Evolutionary conservation across 1,284 basidiomycete species (phyloP), one percentile per base, ranked within the genome.

Genomic region (Kalmanozyma brasiliensis): DNA sequence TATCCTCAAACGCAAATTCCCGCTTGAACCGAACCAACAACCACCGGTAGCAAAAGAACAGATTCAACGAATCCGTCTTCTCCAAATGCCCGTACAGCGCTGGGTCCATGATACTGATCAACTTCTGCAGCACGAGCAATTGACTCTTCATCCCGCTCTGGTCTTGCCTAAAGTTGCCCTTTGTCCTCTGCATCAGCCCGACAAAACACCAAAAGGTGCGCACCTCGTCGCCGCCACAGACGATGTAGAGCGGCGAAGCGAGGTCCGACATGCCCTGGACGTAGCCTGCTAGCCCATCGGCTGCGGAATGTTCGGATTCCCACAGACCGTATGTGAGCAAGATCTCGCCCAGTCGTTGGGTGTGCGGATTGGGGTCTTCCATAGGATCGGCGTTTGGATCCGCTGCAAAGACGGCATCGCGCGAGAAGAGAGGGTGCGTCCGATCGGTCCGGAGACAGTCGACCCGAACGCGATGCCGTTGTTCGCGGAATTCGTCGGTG

Each of bases 251-350:
- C 8, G 95, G 95, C 2, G 92, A 90, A 76, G 93, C 92, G 6
- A 98, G 87, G 82, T 99, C 96, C 2, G 92, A 94, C 96, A 98
- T 98, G 29, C 96, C 93, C 84, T 97, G 91, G 3, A 94, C 93
- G 79, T 95, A 93, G 4, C 78, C 74, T 10, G 48, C 63, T 35
- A 61, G 26, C 16, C 58, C 36, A 3, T 60, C 56, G 24, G 49
- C 33, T 0, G 16, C 38, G 2, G 41, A 35, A 16, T 62, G 42
- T 0, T 66, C 55, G 11, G 66, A 49, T 49, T 77, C 77, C 58
- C 69, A 79, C n/a, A 78, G 11, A 0, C 69, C 75, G 77, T 97
- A 98, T 0, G 93, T 98, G 76, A 98, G 85, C 10, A 98, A 85
- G 49, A 98, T 90, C 17, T 88, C 86, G 20, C 88, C 90, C 52